A percentile compares a stretch with the other conserved stretches of the same genome.
Conservation (phyloP, 129 eudicot species). For the Daucus carota region DH1_v3.0 NC_030382.2:41075501-41076000, state of each 20-base stretch:
- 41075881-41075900: neutral
- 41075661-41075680: neutral
- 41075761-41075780: neutral
- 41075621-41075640: neutral
- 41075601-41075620: neutral
- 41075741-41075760: neutral
- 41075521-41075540: neutral
- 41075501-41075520: neutral
- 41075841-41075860: neutral
- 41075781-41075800: neutral
- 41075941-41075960: neutral
- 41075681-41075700: neutral
- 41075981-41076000: neutral
- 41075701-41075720: neutral
- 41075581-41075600: neutral
- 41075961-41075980: neutral
- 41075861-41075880: neutral
- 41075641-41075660: neutral
- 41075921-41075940: neutral
- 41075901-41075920: neutral
- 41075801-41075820: neutral
- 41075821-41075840: neutral
- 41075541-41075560: neutral
- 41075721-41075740: neutral
- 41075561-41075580: neutral